Conservation (phyloP, 257 asterid species). For the Plantago major region DNA sequence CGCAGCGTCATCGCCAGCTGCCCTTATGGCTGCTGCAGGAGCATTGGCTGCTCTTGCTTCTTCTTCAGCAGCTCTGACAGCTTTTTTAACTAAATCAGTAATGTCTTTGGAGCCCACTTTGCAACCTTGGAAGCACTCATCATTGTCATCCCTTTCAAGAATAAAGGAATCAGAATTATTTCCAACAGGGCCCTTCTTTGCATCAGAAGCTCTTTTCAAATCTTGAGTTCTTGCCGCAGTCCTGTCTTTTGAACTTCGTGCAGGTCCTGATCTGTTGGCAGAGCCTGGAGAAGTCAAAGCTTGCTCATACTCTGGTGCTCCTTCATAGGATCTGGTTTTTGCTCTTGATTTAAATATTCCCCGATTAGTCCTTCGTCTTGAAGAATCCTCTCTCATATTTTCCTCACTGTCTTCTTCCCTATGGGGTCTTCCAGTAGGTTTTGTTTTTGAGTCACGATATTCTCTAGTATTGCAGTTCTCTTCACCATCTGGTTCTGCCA, state of each 20-base stretch:
- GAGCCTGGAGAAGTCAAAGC: conserved; percentile 64
- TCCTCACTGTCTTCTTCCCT: conserved; percentile 84
- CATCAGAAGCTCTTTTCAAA: conserved; percentile 41
- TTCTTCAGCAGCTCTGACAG: conserved; percentile 93
- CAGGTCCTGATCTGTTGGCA: conserved; percentile 60
- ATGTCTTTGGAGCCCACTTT: conserved; percentile 77
- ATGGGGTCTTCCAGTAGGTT: conserved; percentile 46
- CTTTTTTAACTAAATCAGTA: conserved; percentile 71
- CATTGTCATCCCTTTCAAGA: conserved; percentile 74
- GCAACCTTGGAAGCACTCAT: conserved; percentile 87
- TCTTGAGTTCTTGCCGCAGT: conserved; percentile 49
- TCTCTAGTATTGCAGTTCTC: conserved; percentile 51
- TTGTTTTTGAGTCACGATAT: conserved; percentile 52
- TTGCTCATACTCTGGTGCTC: conserved; percentile 60
- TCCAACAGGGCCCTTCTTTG: conserved; percentile 40
- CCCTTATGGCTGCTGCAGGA: conserved; percentile 74
- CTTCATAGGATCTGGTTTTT: conserved; percentile 64
- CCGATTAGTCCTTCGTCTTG: conserved; percentile 61
- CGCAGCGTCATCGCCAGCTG: conserved; percentile 99
- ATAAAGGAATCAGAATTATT: conserved; percentile 31
- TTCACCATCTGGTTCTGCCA: conserved; percentile 57
- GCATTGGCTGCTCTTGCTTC: conserved; percentile 96
- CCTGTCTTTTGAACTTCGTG: conserved; percentile 56
- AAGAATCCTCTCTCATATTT: conserved; percentile 57
- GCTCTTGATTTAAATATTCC: conserved; percentile 54